Conservation (phyloP, 345 rosid genomes). For the Moricandia arvensis region DNA sequence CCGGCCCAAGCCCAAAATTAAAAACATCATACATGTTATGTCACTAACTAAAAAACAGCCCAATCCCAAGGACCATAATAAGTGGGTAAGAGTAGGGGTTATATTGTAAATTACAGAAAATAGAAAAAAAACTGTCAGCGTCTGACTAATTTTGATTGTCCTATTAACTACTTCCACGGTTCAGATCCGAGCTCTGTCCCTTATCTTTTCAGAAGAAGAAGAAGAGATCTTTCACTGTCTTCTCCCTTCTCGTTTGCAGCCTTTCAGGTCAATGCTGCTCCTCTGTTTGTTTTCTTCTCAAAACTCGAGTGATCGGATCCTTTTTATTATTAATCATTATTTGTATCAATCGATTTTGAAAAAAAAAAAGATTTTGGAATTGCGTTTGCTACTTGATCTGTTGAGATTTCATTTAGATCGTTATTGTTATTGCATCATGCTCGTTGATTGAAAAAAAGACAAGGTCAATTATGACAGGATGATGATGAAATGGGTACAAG, state of each 20-base stretch:
- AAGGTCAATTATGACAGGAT: no score
- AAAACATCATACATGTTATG: not conserved
- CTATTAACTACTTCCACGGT: constrained; percentile 15
- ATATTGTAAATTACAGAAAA: not conserved
- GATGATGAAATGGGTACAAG: no score
- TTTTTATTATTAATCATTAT: not conserved
- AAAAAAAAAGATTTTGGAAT: not conserved
- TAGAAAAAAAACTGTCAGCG: constrained; percentile 2
- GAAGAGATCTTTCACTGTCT: constrained; percentile 12
- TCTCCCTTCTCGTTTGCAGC: constrained; percentile 13
- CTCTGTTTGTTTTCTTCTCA: not conserved
- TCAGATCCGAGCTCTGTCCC: constrained; percentile 27
- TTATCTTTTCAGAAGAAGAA: constrained; percentile 21
- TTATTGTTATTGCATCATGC: no score
- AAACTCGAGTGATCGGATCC: not conserved
- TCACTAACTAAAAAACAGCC: not conserved
- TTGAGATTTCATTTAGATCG: no score
- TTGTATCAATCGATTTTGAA: constrained; percentile 6
- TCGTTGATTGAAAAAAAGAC: no score
- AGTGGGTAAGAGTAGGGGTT: constrained; percentile 1
- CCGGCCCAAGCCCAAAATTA: not conserved
- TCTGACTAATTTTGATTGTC: constrained; percentile 16
- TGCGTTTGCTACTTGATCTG: not conserved
- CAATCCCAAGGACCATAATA: not conserved
- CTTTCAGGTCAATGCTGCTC: constrained; percentile 19